Evolutionary conservation across 768 basidiomycete species (phyloP).

Genomic region (Holtermanniella nyarrowii): DNA sequence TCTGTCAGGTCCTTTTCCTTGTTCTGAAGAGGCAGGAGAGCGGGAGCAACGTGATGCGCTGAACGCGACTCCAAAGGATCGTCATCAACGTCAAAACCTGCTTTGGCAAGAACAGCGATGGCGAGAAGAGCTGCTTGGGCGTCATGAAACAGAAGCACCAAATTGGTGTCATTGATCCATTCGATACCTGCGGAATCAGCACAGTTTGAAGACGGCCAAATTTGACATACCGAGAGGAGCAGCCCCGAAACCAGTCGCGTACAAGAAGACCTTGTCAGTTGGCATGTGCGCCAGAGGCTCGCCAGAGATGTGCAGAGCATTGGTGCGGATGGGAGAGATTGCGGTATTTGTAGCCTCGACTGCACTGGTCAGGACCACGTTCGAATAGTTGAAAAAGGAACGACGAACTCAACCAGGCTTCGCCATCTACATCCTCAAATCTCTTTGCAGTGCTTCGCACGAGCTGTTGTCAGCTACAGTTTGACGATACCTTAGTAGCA

Average conservation of each 20-base stretch:
- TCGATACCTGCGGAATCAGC: constrained; percentile 26
- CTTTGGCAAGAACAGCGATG: constrained; percentile 32
- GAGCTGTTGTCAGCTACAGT: no score
- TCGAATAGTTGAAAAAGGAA: not conserved
- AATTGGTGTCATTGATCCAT: constrained; percentile 38
- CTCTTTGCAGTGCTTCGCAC: not conserved
- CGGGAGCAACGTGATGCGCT: constrained; percentile 33
- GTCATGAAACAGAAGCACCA: constrained; percentile 30
- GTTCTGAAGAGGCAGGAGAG: constrained; percentile 17
- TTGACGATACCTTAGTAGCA: not conserved
- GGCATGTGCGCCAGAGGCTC: constrained; percentile 32
- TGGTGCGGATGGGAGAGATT: constrained; percentile 16
- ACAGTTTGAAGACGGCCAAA: not conserved
- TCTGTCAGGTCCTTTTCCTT: not conserved
- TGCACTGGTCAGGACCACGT: not conserved
- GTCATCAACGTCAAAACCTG: constrained; percentile 38
- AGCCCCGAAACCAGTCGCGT: constrained; percentile 25
- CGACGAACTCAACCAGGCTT: not conserved
- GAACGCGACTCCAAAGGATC: constrained; percentile 35
- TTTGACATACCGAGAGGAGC: constrained; percentile 22
- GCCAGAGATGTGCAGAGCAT: constrained; percentile 21
- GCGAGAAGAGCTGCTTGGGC: constrained; percentile 23
- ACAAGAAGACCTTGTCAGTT: constrained; percentile 30
- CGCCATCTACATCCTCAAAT: not conserved
- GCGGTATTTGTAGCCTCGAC: not conserved